Percentiles rank a stretch among this genome's conserved stretches.
Conservation (phyloP, 805 yeast genomes). For the Schizosaccharomyces octosporus region DNA sequence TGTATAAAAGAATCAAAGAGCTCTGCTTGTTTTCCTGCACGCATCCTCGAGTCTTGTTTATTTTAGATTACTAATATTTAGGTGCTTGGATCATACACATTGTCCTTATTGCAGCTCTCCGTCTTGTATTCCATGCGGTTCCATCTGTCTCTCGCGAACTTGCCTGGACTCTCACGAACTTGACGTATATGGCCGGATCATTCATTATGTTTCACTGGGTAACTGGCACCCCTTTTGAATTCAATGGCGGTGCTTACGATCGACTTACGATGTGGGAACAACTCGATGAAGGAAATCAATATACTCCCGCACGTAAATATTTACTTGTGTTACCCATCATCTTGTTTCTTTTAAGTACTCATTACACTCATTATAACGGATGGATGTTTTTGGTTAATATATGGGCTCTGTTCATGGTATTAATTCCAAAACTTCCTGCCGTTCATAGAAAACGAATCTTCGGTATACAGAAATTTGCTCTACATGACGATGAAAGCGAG, state of each 20-base stretch:
- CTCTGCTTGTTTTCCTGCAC: neutral
- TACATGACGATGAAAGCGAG: neutral
- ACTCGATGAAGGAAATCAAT: conserved; percentile 82
- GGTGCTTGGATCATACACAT: conserved; percentile 82
- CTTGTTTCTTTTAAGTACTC: conserved; percentile 65
- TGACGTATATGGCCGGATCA: conserved; percentile 39
- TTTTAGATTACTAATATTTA: neutral
- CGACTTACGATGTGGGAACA: conserved; percentile 97
- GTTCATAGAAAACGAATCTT: conserved; percentile 3
- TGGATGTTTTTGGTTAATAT: conserved; percentile 57
- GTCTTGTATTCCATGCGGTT: conserved; percentile 51
- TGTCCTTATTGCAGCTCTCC: conserved; percentile 51
- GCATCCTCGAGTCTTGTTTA: too few species aligned
- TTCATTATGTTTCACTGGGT: conserved; percentile 91
- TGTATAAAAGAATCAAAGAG: neutral
- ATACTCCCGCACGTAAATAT: conserved; percentile 88
- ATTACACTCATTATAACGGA: conserved; percentile 66
- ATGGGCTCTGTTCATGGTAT: conserved; percentile 60
- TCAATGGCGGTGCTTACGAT: conserved; percentile 89
- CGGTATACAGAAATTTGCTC: neutral
- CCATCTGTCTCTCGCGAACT: conserved; percentile 64
- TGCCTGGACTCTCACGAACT: conserved; percentile 83
- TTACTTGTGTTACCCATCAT: conserved; percentile 79
- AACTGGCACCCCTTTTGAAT: conserved; percentile 92
- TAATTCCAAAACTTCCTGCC: conserved; percentile 67